phyloP scores from a whole-genome alignment of 75 land plant genomes.

The Pinus albicaulis region DNA sequence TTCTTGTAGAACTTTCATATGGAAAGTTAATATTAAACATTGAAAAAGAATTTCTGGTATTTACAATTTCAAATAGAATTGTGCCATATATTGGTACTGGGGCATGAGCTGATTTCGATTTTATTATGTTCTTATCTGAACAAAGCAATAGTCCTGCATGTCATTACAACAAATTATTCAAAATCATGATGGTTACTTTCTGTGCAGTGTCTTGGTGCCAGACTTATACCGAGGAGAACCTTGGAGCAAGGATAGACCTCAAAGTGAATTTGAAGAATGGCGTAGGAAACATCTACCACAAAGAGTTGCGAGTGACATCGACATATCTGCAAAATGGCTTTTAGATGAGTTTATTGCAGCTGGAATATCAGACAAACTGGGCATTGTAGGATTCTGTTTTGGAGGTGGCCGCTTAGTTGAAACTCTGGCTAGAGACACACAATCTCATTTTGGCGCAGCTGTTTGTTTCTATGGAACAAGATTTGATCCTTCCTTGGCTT shows the following conservation, averaged over 20 bases:
- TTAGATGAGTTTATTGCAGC: slow-evolving; percentile 55
- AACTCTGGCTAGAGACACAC: slow-evolving; percentile 45
- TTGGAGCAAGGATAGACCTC: slow-evolving; percentile 49
- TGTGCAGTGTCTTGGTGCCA: slow-evolving; percentile 83
- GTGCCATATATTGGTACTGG: neutral
- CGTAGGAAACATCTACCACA: slow-evolving; percentile 27
- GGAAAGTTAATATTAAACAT: no score
- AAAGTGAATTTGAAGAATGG: slow-evolving; percentile 45
- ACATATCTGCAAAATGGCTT: slow-evolving; percentile 61
- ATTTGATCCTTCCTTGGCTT: slow-evolving; percentile 47
- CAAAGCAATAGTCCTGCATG: neutral
- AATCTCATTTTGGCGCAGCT: slow-evolving; percentile 50
- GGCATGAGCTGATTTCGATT: no score
- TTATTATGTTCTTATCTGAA: neutral
- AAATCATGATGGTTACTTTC: neutral
- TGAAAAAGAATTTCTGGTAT: no score
- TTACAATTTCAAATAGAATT: neutral
- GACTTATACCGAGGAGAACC: slow-evolving; percentile 79
- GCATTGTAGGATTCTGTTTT: slow-evolving; percentile 73
- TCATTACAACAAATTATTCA: neutral
- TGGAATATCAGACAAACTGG: slow-evolving; percentile 53
- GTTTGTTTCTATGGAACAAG: slow-evolving; percentile 79
- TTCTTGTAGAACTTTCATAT: neutral
- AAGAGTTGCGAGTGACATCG: slow-evolving; percentile 61
- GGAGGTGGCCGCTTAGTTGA: slow-evolving; percentile 74